Conservation (phyloP, 2,329 filamentous ascomycete species). For the Xylaria sp. region DNA sequence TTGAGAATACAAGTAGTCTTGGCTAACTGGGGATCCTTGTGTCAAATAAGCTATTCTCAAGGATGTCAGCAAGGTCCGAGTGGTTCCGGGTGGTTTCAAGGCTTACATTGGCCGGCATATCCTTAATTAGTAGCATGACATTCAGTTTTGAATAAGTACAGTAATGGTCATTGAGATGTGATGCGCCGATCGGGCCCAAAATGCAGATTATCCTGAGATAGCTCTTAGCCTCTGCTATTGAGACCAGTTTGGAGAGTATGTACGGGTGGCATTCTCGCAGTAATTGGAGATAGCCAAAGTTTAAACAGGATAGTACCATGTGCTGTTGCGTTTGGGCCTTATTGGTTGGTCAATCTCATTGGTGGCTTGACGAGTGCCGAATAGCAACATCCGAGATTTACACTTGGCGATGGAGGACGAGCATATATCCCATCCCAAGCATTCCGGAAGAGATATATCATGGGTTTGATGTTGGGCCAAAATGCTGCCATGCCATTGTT, state of each 20-base stretch:
- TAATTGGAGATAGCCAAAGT: neutral
- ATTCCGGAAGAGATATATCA: neutral
- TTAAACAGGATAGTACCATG: neutral
- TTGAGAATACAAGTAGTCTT: neutral
- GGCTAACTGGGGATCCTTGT: slow-evolving; percentile 2
- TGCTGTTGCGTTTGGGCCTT: slow-evolving; percentile 1
- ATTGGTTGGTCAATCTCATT: slow-evolving; percentile 5
- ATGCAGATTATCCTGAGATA: neutral
- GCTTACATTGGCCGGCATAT: neutral
- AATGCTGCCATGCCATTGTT: neutral
- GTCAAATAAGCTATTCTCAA: neutral
- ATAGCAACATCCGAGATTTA: neutral
- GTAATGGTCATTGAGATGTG: neutral
- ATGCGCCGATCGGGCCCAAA: neutral
- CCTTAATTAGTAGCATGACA: neutral
- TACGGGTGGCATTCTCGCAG: neutral
- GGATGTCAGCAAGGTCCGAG: neutral
- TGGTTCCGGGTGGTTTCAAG: neutral
- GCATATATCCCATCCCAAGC: neutral
- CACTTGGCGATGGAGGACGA: neutral
- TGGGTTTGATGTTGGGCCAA: neutral
- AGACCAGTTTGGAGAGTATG: neutral
- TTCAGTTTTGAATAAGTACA: neutral
- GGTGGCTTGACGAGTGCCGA: neutral
- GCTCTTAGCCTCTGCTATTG: neutral